Evolutionary conservation across 345 rosid species (phyloP), one percentile per base, ranked within the genome.

Genomic region (Gossypium australe): DNA sequence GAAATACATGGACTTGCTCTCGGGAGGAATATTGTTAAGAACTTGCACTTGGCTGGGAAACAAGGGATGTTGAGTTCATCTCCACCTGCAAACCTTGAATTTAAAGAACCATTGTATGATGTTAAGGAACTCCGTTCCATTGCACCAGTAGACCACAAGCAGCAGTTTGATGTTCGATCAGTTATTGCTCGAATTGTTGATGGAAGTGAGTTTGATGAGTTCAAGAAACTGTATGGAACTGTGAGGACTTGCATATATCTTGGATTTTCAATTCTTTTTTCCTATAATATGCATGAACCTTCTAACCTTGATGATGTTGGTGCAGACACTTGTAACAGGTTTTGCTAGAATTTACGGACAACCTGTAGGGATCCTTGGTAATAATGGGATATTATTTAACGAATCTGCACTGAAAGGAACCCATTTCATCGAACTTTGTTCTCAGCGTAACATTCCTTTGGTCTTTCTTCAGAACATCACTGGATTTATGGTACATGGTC

Each of bases 361-460:
- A 58, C 38, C 63, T 1, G 97, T 91, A 11, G 98, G 98, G 75
- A 92, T 94, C 67, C 70, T 94, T 29, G 98, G 97, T 76, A 92
- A 94, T 86, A 94, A 92, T 78, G 98, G 97, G 74, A 89, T 94
- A 84, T 71, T 92, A 68, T 94, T 94, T 71, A 87, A 89, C 22
- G 97, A 94, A 85, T 92, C 98, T 84, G 98, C 98, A 67, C 80
- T 94, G 11, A 94, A 94, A 84, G 98, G 98, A 79, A 89, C 98
- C 74, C 97, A 92, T 81, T 94, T 94, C 82, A 89, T 94, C 64
- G 98, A 94, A 77, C 63, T 94, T 68, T 94, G 97, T 72, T 80
- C 88, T 77, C 97, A 92, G 75, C 90, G 98, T 53, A 91, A 88
- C 76, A 94, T 92, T 77, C 97, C 98, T 48, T 77, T 92, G 81